Evolutionary conservation across 352 stramenopile genomes (phyloP), one percentile per base, ranked within the genome.

Genomic region (Peronospora belbahrii): DNA sequence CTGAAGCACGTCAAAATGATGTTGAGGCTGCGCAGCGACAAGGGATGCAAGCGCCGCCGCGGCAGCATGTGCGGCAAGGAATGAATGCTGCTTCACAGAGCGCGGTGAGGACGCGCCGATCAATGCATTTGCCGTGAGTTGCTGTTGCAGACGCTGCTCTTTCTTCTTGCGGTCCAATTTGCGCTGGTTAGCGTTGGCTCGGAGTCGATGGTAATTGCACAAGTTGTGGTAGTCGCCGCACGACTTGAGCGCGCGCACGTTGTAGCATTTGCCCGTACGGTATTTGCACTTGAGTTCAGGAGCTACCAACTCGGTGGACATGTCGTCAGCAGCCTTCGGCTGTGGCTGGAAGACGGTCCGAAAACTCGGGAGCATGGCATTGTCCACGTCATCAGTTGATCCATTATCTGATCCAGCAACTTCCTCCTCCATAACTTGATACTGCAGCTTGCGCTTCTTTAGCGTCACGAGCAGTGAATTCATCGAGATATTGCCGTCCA

Each of bases 111-210:
- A 42, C 15, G 10, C 22, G 14, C 11, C 38, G 13, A 58, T 58
- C 27, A 72, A 31, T 13, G 56, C 53, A 15, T 42, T 23, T 5
- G 55, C 56, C 37, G 60, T 51, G 6, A 61, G 57, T 50, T 78
- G 65, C 33, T 67, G 59, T 15, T 70, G 62, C 35, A 71, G 46
- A 0, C 75, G 62, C 39, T 77, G 74, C 47, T 74, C 70, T 47
- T 83, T 89, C 57, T 87, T 90, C 74, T 88, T 90, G 45, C 75
- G 73, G 59, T 90, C 78, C 8, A 90, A 52, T 42, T 90, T 90
- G 30, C 78, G 73, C 60, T 90, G 78, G 58, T 88, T 90, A 13
- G 73, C 78, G 39, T 90, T 88, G 23, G 78, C 78, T 4, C 75
- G 69, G 32, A 88, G 67, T 27, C 78, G 75, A 51, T 90, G 78